These are phyloP conservation scores for Adansonia grandidieri DNA, from an alignment of 441 rosid species.

Conservation along the genomic window DNA sequence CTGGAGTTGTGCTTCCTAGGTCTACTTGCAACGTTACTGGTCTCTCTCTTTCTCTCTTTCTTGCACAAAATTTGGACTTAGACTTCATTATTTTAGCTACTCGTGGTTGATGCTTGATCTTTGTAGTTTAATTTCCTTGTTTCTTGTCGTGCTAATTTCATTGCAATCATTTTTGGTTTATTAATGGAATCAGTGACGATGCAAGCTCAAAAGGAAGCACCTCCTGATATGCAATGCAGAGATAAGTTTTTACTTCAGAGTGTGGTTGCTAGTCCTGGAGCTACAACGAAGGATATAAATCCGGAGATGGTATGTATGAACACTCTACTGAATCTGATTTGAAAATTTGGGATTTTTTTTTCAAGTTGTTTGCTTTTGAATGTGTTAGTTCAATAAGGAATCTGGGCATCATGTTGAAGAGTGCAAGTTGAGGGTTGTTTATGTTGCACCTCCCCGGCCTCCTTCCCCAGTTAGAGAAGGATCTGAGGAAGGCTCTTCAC, in stretches of 20 bases:
- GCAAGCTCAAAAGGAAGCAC: constrained; percentile 85
- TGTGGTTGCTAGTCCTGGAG: constrained; percentile 47
- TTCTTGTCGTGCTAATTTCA: neutral
- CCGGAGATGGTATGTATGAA: constrained; percentile 56
- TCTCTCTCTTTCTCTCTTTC: constrained; percentile 31
- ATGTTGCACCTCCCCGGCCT: constrained; percentile 76
- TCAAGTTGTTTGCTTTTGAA: neutral
- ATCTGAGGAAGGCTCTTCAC: constrained; percentile 85
- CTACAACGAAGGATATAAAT: constrained; percentile 60
- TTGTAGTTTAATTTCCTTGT: neutral
- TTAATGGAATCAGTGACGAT: constrained; percentile 57
- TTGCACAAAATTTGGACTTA: neutral
- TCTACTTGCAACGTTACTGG: constrained; percentile 73
- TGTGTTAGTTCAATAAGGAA: constrained; percentile 70
- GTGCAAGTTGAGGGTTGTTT: constrained; percentile 74
- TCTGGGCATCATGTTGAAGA: constrained; percentile 75
- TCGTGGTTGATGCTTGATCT: neutral
- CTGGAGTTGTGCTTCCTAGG: constrained; percentile 73
- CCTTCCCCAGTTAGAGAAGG: constrained; percentile 91
- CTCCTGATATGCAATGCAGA: constrained; percentile 73
- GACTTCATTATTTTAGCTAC: constrained; percentile 14
- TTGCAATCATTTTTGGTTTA: neutral
- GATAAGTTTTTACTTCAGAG: constrained; percentile 54
- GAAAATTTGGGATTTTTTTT: neutral
- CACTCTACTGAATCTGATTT: constrained; percentile 17